Evolutionary conservation across 352 stramenopile species (phyloP), one percentile per base, ranked within the genome.

Genomic region (Labyrinthula sp.): DNA sequence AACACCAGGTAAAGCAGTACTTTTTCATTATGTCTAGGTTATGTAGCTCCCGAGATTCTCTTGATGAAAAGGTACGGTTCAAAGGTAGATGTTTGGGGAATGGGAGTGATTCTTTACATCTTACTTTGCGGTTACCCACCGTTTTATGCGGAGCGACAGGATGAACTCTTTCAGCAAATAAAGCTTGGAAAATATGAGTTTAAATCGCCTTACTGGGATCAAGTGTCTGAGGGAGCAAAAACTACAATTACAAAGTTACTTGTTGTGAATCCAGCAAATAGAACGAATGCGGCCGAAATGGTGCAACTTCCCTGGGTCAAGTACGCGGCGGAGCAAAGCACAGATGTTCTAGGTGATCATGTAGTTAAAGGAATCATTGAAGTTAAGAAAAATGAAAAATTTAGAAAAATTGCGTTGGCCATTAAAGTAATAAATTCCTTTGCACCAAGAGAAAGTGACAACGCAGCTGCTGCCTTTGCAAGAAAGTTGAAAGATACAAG

Each of bases 201-300:
- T 43, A 69, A 85, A 36, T 79, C 73, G 17, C 73, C 76, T 12
- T 91, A 92, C 62, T 93, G 81, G 81, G 75, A 85, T 58, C 66
- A 85, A 54, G 72, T 93, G 8, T 89, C 75, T 23, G 77, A 85
- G 27, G 71, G 85, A 15, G 81, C 79, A 29, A 93, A 93, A 25
- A 29, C 58, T 15, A 48, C 64, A 12, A 34, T 63, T 7, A 17
- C 12, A 15, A 48, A 59, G 28, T 47, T 62, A 24, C 35, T 63
- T n/a, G 43, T 48, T 14, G 36, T 41, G 26, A 46, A 63, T 20
- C 50, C 45, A 9, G 30, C 48, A 14, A 54, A 63, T 28, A 34
- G 56, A 25, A 30, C 49, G 2, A 40, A 27, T 9, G 40, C 43
- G 15, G 28, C 39, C 10, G 6, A 60, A 21, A 14, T 62, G 12